Conservation (phyloP, 148 eudicot genomes). For the Talinum fruticosum region DNA sequence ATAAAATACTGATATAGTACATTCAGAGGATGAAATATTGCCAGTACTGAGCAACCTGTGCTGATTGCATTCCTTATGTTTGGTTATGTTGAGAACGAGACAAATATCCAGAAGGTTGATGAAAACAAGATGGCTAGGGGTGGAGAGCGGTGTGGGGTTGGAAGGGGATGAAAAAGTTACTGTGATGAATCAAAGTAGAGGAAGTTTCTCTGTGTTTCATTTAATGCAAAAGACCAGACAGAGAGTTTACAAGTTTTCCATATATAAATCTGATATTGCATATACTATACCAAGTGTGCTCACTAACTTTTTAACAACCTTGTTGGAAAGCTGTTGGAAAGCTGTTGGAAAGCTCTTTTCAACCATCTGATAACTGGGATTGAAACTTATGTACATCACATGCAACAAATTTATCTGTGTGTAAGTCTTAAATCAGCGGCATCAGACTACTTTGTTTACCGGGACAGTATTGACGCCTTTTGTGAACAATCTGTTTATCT, state of each 20-base stretch:
- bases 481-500: too few relatives aligned
- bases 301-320: not conserved
- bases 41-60: not conserved
- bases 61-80: not conserved
- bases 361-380: not conserved
- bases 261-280: not conserved
- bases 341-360: not conserved
- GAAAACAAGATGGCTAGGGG: too few relatives aligned
- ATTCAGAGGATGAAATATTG: not conserved
- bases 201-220: not conserved
- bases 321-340: too few relatives aligned
- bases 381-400: not conserved
- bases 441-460: too few relatives aligned
- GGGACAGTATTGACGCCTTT: too few relatives aligned
- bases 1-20: conserved; percentile 2
- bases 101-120: not conserved
- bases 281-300: not conserved
- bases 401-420: not conserved
- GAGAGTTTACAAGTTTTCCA: not conserved
- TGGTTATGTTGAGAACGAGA: not conserved
- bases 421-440: not conserved
- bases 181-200: not conserved
- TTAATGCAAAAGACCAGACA: not conserved
- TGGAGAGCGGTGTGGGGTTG: not conserved
- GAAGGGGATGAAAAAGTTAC: not conserved